Base-by-base conservation (phyloP, 1,139 yeast species). In the Sugiyamaella pinicola region DNA sequence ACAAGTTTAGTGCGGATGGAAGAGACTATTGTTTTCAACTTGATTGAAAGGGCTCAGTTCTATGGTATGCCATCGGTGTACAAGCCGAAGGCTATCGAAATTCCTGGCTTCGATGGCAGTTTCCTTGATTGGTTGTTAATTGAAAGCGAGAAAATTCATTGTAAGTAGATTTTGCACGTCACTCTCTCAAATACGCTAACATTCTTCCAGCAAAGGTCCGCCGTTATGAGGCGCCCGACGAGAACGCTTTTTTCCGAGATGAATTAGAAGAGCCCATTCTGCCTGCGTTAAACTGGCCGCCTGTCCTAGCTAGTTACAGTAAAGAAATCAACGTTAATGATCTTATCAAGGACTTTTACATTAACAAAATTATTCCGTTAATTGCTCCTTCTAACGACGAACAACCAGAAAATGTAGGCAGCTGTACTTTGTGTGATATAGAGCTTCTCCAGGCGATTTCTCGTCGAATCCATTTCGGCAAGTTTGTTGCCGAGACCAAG, bases 401-500 rank as follows among this genome's bases (percentile, higher is more conserved):
- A 55, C 96, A 89, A 64, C 74, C 78, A 48, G 97, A 91, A 66
- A 93, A 91, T 69, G 77, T 83, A 57, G 99, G 99, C 0, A 85
- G 95, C 22, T 89, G 95, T 40, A 85, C 96, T 1, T 75, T 83
- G 37, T 77, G 89, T 60, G 99, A 93, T 67, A 86, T 93, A 55
- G 96, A 87, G 61, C 82, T 87, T 61, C 76, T 93, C 59, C 97
- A 91, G 69, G 84, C 96, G 4, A 73, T 93, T 47, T 87, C 96
- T n/a, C 79, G 99, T 64, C 80, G 99, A 67, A 89, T 93, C 61
- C 99, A 93, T 72, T 93, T 93, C 71, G 99, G 98, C 49, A 88
- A 87, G 70, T 93, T 93, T 74, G 99, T 93, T 4, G 99, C 99
- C 4, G 99, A 93, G 68, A 86, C 96, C 40, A 93, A 93, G 71